Base-by-base conservation (phyloP, 768 basidiomycete species). In the Kwoniella sp. region DNA sequence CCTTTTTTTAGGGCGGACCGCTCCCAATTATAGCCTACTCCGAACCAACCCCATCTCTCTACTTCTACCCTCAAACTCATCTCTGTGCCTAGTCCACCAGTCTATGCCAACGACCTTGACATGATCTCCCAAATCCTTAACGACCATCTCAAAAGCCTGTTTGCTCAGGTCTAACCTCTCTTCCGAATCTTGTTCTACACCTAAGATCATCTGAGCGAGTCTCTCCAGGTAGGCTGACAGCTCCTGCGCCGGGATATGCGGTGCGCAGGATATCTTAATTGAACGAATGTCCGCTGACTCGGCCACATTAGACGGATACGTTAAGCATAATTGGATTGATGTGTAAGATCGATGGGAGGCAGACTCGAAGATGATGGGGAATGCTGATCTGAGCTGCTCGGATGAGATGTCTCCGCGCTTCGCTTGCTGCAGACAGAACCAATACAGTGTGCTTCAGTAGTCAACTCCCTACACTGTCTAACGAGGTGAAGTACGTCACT, bases 71-170 rank as follows among this genome's bases (percentile, higher is more conserved):
- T 46, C 50, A 24, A 67, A 54, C 33, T 55, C 29, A 24, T 57
- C 51, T 36, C 57, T 57, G 52, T 60, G 59, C 17, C 30, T 54
- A 9, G 46, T 24, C 72, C 72, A 73, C 72, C 72, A 73, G 4
- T 61, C 65, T 17, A 73, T 64, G 1, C 72, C 72, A 15, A 46
- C 15, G 10, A 27, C n/a, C 52, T 68, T 67, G 27, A 22, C 29
- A 15, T 57, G 47, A 63, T 73, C 72, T 9, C 58, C 52, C 30
- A 73, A 29, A 58, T 62, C 69, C 37, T 64, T 58, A 22, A 69
- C 47, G 2, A 73, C 56, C 58, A 65, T 63, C 58, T 68, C 59
- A 47, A 69, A 73, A 0, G 61, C 58, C 29, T 48, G 53, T 21
- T 29, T 57, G 0, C 50, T 37, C 24, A 68, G 47, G 21, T 64